A percentile compares a stretch with the other conserved stretches of the same genome.
Conservation (phyloP, 169 alveolate genomes). For the Eimeria necatrix region DNA sequence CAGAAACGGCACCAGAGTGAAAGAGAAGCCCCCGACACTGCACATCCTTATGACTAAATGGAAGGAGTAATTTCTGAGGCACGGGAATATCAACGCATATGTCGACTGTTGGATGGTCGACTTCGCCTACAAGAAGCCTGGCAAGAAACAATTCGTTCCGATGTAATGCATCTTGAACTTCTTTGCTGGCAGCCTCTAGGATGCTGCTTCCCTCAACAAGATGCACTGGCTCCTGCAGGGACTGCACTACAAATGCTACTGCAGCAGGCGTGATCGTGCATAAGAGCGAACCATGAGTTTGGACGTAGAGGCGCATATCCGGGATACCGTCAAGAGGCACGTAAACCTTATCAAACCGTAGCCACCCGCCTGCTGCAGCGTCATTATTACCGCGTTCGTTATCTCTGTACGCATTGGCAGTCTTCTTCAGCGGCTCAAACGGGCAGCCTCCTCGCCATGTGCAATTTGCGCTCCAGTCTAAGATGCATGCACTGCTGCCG, state of each 20-base stretch:
- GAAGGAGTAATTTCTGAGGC: slow-evolving; percentile 41
- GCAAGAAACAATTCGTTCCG: slow-evolving; percentile 45
- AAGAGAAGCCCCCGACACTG: slow-evolving; percentile 55
- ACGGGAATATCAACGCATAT: slow-evolving; percentile 52
- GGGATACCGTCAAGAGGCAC: slow-evolving; percentile 70
- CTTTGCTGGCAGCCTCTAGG: slow-evolving; percentile 58
- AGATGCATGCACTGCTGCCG: background rate
- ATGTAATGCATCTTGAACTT: slow-evolving; percentile 57
- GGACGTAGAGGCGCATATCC: slow-evolving; percentile 32
- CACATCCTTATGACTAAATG: slow-evolving; percentile 23
- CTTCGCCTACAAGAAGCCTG: slow-evolving; percentile 48
- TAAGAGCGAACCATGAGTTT: slow-evolving; percentile 54
- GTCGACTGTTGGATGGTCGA: slow-evolving; percentile 52
- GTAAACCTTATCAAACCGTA: slow-evolving; percentile 43
- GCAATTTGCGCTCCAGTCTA: slow-evolving; percentile 57
- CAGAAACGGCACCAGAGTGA: slow-evolving; percentile 40
- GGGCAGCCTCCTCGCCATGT: slow-evolving; percentile 43
- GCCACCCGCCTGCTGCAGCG: slow-evolving; percentile 61
- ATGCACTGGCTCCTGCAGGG: slow-evolving; percentile 39
- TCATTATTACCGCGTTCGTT: background rate
- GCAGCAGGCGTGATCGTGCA: slow-evolving; percentile 67
- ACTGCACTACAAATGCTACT: slow-evolving; percentile 15
- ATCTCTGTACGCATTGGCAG: background rate
- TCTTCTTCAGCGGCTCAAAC: background rate
- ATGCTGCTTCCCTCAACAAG: slow-evolving; percentile 57